Evolutionary conservation across 2,329 filamentous ascomycete genomes (phyloP), one percentile per base, ranked within the genome.

Genomic region (Neopestalotiopsis clavispora): DNA sequence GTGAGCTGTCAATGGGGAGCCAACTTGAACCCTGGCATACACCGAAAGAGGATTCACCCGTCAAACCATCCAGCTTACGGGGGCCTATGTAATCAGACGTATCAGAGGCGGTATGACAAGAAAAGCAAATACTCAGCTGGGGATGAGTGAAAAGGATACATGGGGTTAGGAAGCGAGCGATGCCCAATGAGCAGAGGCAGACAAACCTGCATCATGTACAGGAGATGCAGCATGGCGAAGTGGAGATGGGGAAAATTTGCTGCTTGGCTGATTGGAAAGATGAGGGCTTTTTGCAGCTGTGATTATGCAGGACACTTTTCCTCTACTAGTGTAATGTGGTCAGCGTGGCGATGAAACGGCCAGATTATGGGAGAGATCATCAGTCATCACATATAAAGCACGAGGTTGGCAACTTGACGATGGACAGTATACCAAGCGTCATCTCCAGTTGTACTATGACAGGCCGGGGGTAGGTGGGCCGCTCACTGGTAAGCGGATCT

Each of bases 101-200:
- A 74, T 72, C 72, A 73, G 71, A 69, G 66, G 63, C 23, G 5
- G 69, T 68, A 56, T 34, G 66, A 64, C 69, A 14, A 70, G 70
- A 70, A 73, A 72, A 74, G 73, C 74, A 70, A 67, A 69, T 61
- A 67, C 68, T 67, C 72, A 71, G 70, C 68, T 72, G 71, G 70
- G 4, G 69, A 72, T 69, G 64, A 69, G 66, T 70, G 71, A 71
- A 72, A 74, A 28, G 72, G 69, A 72, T 71, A 73, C 71, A 58
- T 32, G 74, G 74, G 70, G 71, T 73, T 70, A 72, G 73, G 75
- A 73, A 74, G 75, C 74, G 74, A 75, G 71, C 75, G 68, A 70
- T 77, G 78, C 78, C 79, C 78, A 80, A 81, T 80, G 74, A 78
- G 75, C 71, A 70, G 69, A 57, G 60, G 71, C 66, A 69, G 38